Percentiles rank a stretch among this genome's conserved stretches.
phyloP scores from a whole-genome alignment of 2,329 filamentous ascomycete genomes.

The Lomentospora prolificans region DNA sequence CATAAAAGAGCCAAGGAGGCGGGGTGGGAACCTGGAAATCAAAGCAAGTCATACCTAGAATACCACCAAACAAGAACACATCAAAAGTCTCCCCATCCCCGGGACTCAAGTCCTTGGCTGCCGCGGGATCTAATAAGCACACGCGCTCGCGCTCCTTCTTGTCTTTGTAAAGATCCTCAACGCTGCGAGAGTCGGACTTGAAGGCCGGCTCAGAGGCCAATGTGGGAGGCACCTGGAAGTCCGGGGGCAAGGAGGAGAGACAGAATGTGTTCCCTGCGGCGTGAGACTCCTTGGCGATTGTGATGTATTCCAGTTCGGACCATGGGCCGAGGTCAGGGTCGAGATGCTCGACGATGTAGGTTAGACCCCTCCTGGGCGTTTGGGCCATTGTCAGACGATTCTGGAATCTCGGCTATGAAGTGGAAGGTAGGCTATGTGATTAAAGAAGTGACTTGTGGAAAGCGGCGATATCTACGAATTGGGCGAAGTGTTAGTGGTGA shows the following conservation, averaged over 20 bases:
- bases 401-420: too few relatives aligned
- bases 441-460: too few relatives aligned
- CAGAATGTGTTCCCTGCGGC: conserved; percentile 60
- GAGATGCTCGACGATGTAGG: conserved; percentile 92
- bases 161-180: conserved; percentile 72
- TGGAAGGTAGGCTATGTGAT: too few relatives aligned
- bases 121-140: conserved; percentile 82
- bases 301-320: conserved; percentile 86
- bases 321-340: conserved; percentile 89
- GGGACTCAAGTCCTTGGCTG: conserved; percentile 69
- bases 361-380: conserved; percentile 32
- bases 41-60: conserved; percentile 58
- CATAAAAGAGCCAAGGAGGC: conserved; percentile 3
- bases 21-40: background rate
- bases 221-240: conserved; percentile 53
- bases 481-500: too few relatives aligned
- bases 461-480: too few relatives aligned
- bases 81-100: conserved; percentile 77
- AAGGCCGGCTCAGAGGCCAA: conserved; percentile 51
- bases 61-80: conserved; percentile 90
- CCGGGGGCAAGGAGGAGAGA: conserved; percentile 67
- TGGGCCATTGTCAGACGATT: background rate
- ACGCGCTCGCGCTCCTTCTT: conserved; percentile 61
- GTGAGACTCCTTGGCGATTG: conserved; percentile 75
- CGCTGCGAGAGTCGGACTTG: conserved; percentile 62